A percentile compares a stretch with the other conserved stretches of the same genome.
Conservation (phyloP, 2,329 filamentous ascomycete genomes). For the Didymella arachidicola region DNA sequence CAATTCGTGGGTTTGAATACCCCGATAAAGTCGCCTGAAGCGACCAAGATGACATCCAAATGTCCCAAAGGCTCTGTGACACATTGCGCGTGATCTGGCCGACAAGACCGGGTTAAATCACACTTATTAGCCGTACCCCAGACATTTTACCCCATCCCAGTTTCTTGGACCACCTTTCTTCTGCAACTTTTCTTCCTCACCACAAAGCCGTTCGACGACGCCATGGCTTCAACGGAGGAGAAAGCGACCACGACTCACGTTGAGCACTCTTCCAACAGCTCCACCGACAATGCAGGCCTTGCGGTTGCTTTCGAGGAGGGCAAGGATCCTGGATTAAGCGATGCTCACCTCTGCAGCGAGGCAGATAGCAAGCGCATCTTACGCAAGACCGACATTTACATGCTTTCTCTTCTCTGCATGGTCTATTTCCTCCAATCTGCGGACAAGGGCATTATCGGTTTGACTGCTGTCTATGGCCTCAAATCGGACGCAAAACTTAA, state of each 20-base stretch:
- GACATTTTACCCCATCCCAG: constrained; percentile 24
- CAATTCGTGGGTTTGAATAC: constrained; percentile 18
- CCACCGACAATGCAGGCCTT: constrained; percentile 13
- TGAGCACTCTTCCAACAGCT: constrained; percentile 25
- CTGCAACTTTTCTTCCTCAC: not conserved
- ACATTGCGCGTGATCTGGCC: constrained; percentile 7
- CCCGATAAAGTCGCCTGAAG: constrained; percentile 12
- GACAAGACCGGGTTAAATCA: constrained; percentile 13
- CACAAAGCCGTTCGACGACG: not conserved
- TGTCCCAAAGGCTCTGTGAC: constrained; percentile 1
- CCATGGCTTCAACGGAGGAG: constrained; percentile 28
- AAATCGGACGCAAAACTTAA: constrained; percentile 43
- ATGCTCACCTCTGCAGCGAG: constrained; percentile 31
- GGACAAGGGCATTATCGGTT: constrained; percentile 59
- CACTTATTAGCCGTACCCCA: constrained; percentile 21
- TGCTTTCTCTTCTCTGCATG: constrained; percentile 36
- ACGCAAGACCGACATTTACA: constrained; percentile 33
- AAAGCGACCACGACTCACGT: constrained; percentile 22
- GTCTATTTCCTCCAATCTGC: constrained; percentile 37
- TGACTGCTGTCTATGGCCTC: constrained; percentile 65
- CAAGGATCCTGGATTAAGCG: constrained; percentile 25
- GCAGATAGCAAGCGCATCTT: constrained; percentile 35
- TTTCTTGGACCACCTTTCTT: constrained; percentile 14
- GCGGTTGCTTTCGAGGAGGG: constrained; percentile 33
- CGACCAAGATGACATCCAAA: constrained; percentile 6